Evolutionary conservation across 2,329 filamentous ascomycete species (phyloP), one percentile per base, ranked within the genome.

Genomic region (Monilinia laxa): DNA sequence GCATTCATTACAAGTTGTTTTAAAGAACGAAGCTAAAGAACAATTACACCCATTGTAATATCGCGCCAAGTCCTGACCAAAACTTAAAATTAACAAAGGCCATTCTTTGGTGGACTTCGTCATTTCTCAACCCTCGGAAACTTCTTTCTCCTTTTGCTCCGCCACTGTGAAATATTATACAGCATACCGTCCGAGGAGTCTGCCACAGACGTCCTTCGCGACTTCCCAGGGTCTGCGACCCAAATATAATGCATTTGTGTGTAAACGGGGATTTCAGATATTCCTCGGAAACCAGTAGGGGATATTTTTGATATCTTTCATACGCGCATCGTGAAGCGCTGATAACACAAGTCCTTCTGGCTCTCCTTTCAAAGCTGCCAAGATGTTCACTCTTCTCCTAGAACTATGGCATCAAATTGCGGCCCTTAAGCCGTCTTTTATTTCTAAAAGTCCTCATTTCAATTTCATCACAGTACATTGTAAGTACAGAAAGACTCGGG

Each of bases 391-490:
- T 20, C 70, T 74, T 51, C 55, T 75, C 14, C 20, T 66, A 4
- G 68, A 72, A 18, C 51, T 73, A 20, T 78, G 79, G 79, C 76
- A 75, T 49, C 80, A 83, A 72, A 67, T 85, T 68, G 80, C 79
- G 76, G 77, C 80, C 67, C 73, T 85, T 69, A 85, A 84, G 74
- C 85, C 85, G 3, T 80, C 84, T 20, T 86, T 88, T 69, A 72
- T 87, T 38, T 83, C 83, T 64, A 85, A 83, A 74, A 82, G 84
- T 72, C 89, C 87, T 20, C 86, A 88, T 71, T 89, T 93, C 78
- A 93, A 91, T 79, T 96, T 94, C 77, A 93, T 95, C 68, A 88
- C 88, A 1, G 82, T 87, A 20, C 92, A 96, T 75, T 96, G 90
- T 91, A 79, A 78, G 86, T 81, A 31, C 16, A 38, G 18, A 25